Percentiles rank a stretch among this genome's conserved stretches.
Evolutionary conservation across 257 asterid genomes (phyloP).

Genomic region (Solanum okadae): DNA sequence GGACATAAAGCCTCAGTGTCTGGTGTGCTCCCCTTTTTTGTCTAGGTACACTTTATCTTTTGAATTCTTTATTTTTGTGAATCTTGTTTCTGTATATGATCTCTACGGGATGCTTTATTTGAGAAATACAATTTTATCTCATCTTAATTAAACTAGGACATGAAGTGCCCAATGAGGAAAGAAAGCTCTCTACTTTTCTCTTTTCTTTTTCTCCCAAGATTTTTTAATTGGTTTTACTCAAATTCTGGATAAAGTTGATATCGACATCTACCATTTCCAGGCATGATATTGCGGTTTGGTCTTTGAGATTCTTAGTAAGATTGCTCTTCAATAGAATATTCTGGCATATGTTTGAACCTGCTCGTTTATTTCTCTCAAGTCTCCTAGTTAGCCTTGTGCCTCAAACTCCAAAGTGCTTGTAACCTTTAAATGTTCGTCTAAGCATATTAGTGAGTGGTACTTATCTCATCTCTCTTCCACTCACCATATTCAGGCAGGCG

Average conservation of each 20-base stretch:
- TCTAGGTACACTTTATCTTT: background rate
- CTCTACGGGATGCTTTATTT: background rate
- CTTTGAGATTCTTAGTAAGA: background rate
- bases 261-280: background rate
- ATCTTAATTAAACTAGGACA: background rate
- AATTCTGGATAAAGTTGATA: background rate
- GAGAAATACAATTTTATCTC: background rate
- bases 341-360: background rate
- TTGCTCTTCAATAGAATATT: background rate
- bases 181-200: background rate
- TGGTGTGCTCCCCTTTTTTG: constrained; percentile 13
- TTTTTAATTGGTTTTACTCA: background rate
- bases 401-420: background rate
- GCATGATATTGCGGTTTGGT: background rate
- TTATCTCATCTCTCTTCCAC: constrained; percentile 6
- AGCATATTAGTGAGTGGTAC: background rate
- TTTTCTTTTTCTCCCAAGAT: background rate
- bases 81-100: background rate
- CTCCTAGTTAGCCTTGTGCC: background rate
- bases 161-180: background rate
- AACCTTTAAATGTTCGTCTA: constrained; percentile 1
- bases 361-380: background rate
- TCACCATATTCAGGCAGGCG: constrained; percentile 29
- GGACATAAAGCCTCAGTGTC: background rate
- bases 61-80: background rate